phyloP scores from a whole-genome alignment of 2,329 filamentous ascomycete genomes.

The Clonostachys byssicola region DNA sequence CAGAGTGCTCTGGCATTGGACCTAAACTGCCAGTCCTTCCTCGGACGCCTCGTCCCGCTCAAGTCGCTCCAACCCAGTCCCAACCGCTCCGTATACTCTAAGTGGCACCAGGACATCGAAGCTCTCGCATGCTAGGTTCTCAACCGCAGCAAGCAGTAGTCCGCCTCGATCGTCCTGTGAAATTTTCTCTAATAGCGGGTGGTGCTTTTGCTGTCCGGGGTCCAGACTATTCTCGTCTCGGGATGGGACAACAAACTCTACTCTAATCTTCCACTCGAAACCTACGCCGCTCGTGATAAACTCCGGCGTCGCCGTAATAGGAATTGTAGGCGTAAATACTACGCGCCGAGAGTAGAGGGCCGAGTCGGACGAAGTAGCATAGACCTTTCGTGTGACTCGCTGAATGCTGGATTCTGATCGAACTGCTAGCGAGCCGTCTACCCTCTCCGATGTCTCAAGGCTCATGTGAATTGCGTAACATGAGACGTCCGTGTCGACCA shows the following conservation, averaged over 20 bases:
- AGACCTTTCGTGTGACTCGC: conserved; percentile 77
- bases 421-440: conserved; percentile 76
- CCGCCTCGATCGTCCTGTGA: conserved; percentile 75
- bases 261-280: conserved; percentile 81
- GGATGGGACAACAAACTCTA: conserved; percentile 87
- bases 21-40: conserved; percentile 30
- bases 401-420: conserved; percentile 82
- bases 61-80: conserved; percentile 49
- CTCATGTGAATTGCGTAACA: conserved; percentile 83
- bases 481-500: conserved; percentile 69
- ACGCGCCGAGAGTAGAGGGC: conserved; percentile 76
- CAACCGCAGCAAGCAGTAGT: conserved; percentile 68
- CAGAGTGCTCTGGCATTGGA: no score
- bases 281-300: conserved; percentile 88
- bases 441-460: conserved; percentile 81
- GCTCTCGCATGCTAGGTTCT: conserved; percentile 78
- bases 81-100: conserved; percentile 68
- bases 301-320: conserved; percentile 78
- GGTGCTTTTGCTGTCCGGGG: conserved; percentile 8
- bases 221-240: conserved; percentile 15
- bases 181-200: conserved; percentile 71
- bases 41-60: conserved; percentile 51
- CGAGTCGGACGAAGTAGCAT: conserved; percentile 75
- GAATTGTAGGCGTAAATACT: conserved; percentile 80
- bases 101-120: conserved; percentile 87